A percentile compares a stretch with the other conserved stretches of the same genome.
These are phyloP conservation scores for Daldinia caldariorum DNA, from an alignment of 495 filamentous ascomycete species.

Conservation along the genomic window DNA sequence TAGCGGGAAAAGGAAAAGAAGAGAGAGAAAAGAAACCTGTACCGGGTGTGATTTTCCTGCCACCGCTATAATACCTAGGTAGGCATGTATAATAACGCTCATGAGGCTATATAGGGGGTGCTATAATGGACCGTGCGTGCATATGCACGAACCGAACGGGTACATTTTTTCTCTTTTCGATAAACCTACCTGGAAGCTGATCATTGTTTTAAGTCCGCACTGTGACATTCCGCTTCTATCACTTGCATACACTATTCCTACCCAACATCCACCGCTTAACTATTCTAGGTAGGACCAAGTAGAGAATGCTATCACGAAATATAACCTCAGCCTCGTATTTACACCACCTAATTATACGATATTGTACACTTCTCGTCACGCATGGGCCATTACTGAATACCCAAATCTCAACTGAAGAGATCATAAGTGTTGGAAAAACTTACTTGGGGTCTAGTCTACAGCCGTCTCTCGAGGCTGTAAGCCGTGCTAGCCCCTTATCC, in stretches of 20 bases:
- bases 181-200: not conserved
- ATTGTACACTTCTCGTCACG: too few relatives aligned
- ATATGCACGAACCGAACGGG: constrained; percentile 24
- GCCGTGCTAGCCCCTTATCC: constrained; percentile 14
- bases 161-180: constrained; percentile 9
- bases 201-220: constrained; percentile 14
- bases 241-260: constrained; percentile 30
- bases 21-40: constrained; percentile 29
- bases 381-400: too few relatives aligned
- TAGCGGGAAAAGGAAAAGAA: not conserved
- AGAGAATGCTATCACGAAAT: not conserved
- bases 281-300: too few relatives aligned
- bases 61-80: not conserved
- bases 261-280: constrained; percentile 17
- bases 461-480: constrained; percentile 9
- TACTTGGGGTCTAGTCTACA: too few relatives aligned
- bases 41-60: constrained; percentile 17
- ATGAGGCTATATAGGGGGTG: constrained; percentile 15
- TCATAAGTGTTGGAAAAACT: too few relatives aligned
- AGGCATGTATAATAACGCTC: not conserved
- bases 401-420: too few relatives aligned
- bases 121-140: constrained; percentile 37
- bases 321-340: not conserved
- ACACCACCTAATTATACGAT: too few relatives aligned
- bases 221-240: constrained; percentile 39